Conservation (phyloP, 306 rosid species). For the Cicer chorassanicum region DNA sequence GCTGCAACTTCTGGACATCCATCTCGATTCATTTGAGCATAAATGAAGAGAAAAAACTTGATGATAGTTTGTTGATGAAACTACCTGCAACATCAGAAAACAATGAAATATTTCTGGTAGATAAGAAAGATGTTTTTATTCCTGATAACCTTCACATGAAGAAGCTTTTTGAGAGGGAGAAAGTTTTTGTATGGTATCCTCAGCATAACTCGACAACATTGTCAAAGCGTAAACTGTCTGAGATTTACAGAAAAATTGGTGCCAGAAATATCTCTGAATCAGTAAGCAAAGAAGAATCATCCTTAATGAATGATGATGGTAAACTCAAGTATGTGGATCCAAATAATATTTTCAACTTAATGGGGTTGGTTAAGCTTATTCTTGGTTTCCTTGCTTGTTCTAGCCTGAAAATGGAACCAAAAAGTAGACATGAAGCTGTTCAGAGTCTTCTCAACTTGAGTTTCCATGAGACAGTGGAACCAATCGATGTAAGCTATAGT, state of each 20-base stretch:
- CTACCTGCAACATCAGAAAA: slow-evolving; percentile 56
- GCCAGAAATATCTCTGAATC: slow-evolving; percentile 65
- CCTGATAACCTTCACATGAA: slow-evolving; percentile 72
- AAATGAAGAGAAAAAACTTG: slow-evolving; percentile 44
- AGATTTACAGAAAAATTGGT: slow-evolving; percentile 60
- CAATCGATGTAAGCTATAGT: slow-evolving; percentile 4
- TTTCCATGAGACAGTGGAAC: slow-evolving; percentile 36
- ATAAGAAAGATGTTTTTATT: slow-evolving; percentile 61
- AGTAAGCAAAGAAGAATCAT: slow-evolving; percentile 51
- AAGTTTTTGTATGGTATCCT: slow-evolving; percentile 77
- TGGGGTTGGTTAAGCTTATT: slow-evolving; percentile 59
- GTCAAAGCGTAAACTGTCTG: slow-evolving; percentile 48
- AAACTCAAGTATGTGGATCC: slow-evolving; percentile 42
- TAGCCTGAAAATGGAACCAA: slow-evolving; percentile 57
- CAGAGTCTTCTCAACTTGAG: slow-evolving; percentile 50
- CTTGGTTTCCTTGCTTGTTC: slow-evolving; percentile 76
- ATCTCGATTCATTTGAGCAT: slow-evolving; percentile 48
- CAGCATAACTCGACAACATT: slow-evolving; percentile 45
- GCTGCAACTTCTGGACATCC: slow-evolving; percentile 70
- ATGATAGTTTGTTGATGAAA: slow-evolving; percentile 54
- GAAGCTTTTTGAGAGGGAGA: slow-evolving; percentile 57
- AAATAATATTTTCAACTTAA: slow-evolving; percentile 42
- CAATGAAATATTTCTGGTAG: slow-evolving; percentile 48
- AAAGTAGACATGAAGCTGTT: slow-evolving; percentile 61
- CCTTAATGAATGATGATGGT: slow-evolving; percentile 24